Evolutionary conservation across 2,329 filamentous ascomycete species (phyloP).

Genomic region (Aspergillus latus): DNA sequence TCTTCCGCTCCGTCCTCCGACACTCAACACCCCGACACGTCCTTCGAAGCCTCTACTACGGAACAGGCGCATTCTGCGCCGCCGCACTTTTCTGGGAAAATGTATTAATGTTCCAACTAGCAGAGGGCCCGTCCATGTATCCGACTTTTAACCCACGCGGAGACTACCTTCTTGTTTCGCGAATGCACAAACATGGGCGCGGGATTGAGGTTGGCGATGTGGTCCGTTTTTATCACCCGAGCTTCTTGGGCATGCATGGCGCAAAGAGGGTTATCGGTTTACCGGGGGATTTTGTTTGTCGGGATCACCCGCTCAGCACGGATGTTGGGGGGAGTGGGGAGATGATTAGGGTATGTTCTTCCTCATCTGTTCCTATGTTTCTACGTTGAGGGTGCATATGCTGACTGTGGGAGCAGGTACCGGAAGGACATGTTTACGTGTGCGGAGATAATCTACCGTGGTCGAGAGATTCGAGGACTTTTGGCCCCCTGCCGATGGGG

Average conservation of each 20-base stretch:
- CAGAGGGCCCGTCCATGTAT: conserved; percentile 80
- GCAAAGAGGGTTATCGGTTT: conserved; percentile 79
- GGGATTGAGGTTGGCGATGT: conserved; percentile 74
- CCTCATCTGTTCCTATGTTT: too few species aligned
- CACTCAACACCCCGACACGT: conserved; percentile 10
- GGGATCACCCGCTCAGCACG: conserved; percentile 39
- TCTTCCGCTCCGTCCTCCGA: conserved; percentile 16
- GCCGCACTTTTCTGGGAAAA: conserved; percentile 50
- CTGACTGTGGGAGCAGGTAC: conserved; percentile 59
- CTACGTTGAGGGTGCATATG: background rate
- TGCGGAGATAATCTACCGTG: conserved; percentile 82
- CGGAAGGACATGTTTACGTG: conserved; percentile 88
- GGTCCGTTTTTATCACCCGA: conserved; percentile 76
- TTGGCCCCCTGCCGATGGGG: conserved; percentile 81
- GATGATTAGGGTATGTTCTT: conserved; percentile 52
- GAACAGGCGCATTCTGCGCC: too few species aligned
- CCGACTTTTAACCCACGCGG: conserved; percentile 71
- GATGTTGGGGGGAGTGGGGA: conserved; percentile 33
- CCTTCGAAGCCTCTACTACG: background rate
- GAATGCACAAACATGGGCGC: conserved; percentile 67
- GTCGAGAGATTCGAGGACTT: conserved; percentile 82
- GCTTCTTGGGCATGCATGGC: conserved; percentile 59
- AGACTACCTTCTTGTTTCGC: conserved; percentile 69
- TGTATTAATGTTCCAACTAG: conserved; percentile 59
- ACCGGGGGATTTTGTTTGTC: conserved; percentile 60